These are phyloP conservation scores for Escallonia rubra DNA, from an alignment of 129 eudicot genomes.

Conservation along the genomic window DNA sequence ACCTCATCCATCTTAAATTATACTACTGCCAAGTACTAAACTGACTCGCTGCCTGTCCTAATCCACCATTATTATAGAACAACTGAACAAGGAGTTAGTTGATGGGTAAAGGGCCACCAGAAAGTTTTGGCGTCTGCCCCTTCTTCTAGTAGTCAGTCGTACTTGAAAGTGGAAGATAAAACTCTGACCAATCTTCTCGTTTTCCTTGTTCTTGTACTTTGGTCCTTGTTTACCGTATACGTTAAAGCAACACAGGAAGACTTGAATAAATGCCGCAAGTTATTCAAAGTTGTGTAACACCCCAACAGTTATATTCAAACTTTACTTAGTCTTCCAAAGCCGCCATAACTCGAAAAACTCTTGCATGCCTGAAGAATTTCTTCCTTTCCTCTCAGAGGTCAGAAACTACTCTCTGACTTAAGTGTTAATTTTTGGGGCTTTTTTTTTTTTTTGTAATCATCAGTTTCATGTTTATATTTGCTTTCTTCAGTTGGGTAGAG, in stretches of 20 bases:
- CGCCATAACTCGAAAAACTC: neutral
- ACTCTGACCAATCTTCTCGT: conserved; percentile 10
- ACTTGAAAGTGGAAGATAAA: conserved; percentile 7
- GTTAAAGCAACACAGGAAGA: conserved; percentile 7
- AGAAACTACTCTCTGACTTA: neutral
- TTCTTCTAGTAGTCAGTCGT: conserved; percentile 4
- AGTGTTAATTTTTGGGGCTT: neutral
- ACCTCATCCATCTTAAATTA: no score
- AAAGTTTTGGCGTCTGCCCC: neutral
- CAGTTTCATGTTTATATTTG: conserved; percentile 1
- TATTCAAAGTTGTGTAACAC: neutral
- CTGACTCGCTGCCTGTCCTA: neutral
- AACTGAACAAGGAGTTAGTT: neutral
- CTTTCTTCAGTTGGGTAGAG: neutral
- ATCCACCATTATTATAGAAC: neutral
- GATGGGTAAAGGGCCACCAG: conserved; percentile 16
- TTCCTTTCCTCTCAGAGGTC: conserved; percentile 7
- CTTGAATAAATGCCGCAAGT: neutral
- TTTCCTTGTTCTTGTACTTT: neutral
- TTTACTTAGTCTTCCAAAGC: neutral
- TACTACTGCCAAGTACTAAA: neutral
- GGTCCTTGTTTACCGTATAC: conserved; percentile 7
- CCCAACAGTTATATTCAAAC: neutral
- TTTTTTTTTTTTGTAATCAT: neutral
- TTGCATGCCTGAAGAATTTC: neutral